Conservation (phyloP, 2,329 filamentous ascomycete genomes). For the Magnaporthiopsis incrustans region DNA sequence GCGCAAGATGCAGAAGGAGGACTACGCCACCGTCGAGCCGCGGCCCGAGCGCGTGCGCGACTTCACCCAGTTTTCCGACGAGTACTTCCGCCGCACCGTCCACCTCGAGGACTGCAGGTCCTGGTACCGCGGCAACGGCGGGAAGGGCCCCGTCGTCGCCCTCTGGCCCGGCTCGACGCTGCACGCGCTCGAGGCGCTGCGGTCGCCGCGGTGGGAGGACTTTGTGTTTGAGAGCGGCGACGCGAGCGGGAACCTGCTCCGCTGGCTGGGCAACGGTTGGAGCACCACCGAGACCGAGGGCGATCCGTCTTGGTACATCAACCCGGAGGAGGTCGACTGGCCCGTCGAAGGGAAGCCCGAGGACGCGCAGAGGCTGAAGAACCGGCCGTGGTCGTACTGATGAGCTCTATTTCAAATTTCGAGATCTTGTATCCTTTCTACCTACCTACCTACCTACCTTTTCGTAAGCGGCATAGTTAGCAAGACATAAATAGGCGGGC, state of each 20-base stretch:
- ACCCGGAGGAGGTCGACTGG: constrained; percentile 27
- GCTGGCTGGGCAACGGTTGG: constrained; percentile 35
- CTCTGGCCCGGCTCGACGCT: constrained; percentile 38
- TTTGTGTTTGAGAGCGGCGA: constrained; percentile 30
- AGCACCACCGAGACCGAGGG: constrained; percentile 28
- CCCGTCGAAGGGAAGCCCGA: constrained; percentile 28
- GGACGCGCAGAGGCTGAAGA: constrained; percentile 25
- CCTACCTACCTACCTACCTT: not conserved
- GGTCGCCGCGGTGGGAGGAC: constrained; percentile 37
- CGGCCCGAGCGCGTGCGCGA: constrained; percentile 35
- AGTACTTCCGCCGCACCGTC: constrained; percentile 40
- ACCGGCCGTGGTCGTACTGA: constrained; percentile 27
- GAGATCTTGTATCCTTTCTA: not conserved
- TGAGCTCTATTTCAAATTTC: not conserved
- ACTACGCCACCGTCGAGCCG: constrained; percentile 36
- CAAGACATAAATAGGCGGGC: not conserved
- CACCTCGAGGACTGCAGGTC: constrained; percentile 40
- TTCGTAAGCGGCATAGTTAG: not conserved
- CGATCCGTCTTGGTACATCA: constrained; percentile 32
- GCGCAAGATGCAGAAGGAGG: constrained; percentile 38
- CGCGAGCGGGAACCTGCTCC: constrained; percentile 22
- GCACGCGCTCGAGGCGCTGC: constrained; percentile 33
- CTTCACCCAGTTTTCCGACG: constrained; percentile 36
- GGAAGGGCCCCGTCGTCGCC: constrained; percentile 29
- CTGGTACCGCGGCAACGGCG: constrained; percentile 43